Conservation (phyloP, 805 yeast species). For the Cyberlindnera sargentensis region DNA sequence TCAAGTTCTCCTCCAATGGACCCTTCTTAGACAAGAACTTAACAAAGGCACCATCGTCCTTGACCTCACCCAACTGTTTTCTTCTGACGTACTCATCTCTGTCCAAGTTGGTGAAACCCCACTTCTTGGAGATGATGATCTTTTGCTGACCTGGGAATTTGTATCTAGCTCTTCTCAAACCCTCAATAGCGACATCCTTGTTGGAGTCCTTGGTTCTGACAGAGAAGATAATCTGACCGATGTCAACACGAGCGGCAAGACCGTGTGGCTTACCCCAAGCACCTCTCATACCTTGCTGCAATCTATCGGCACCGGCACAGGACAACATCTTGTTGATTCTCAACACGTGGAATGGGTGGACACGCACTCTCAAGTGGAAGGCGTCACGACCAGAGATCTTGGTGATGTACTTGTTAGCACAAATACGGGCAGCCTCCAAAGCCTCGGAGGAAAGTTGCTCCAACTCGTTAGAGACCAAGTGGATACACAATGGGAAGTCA, state of each 20-base stretch:
- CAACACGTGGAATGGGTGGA: constrained; percentile 99
- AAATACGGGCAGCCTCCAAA: constrained; percentile 99
- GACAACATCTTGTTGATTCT: constrained; percentile 99
- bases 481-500: constrained; percentile 97
- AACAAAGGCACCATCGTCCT: constrained; percentile 99
- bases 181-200: constrained; percentile 97
- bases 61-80: constrained; percentile 90
- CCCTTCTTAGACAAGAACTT: constrained; percentile 98
- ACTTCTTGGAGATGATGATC: constrained; percentile 98
- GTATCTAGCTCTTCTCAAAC: constrained; percentile 99
- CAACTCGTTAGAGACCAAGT: constrained; percentile 97
- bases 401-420: constrained; percentile 99
- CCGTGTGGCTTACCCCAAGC: constrained; percentile 99
- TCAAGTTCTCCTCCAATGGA: constrained; percentile 84
- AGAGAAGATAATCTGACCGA: constrained; percentile 97
- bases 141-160: constrained; percentile 99
- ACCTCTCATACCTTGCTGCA: constrained; percentile 99
- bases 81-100: constrained; percentile 95
- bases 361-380: constrained; percentile 99
- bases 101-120: constrained; percentile 99
- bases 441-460: constrained; percentile 99
- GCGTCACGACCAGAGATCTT: constrained; percentile 97
- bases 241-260: constrained; percentile 97
- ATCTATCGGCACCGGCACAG: constrained; percentile 99
- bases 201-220: constrained; percentile 97